phyloP scores from a whole-genome alignment of 805 yeast genomes.

The Myxozyma neglecta region DNA sequence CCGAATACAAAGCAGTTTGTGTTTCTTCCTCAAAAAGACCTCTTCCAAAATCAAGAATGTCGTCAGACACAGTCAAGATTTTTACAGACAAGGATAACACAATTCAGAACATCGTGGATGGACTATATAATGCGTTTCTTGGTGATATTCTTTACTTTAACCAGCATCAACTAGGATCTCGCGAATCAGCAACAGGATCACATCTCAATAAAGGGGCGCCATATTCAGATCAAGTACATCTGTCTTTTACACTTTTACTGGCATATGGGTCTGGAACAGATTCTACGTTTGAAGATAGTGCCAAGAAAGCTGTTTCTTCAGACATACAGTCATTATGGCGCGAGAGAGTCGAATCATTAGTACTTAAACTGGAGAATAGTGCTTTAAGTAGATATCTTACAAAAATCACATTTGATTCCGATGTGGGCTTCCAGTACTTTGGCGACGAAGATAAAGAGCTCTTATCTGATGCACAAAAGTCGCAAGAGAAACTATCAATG shows the following conservation, averaged over 20 bases:
- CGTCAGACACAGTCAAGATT: background rate
- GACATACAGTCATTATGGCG: slow-evolving; percentile 5
- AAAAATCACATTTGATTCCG: slow-evolving; percentile 19
- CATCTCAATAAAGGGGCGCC: slow-evolving; percentile 3
- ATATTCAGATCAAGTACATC: slow-evolving; percentile 18
- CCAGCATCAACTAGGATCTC: slow-evolving; percentile 14
- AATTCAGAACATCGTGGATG: background rate
- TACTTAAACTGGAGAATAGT: slow-evolving; percentile 1
- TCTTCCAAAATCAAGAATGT: slow-evolving; percentile 2
- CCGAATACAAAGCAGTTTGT: background rate
- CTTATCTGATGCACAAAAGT: background rate
- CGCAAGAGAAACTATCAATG: slow-evolving; percentile 1
- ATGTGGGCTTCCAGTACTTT: slow-evolving; percentile 19
- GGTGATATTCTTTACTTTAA: slow-evolving; percentile 22
- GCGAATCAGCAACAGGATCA: slow-evolving; percentile 1
- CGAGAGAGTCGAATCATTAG: background rate
- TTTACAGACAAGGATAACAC: background rate
- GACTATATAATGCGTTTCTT: slow-evolving; percentile 7
- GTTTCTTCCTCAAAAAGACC: background rate
- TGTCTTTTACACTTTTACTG: slow-evolving; percentile 25
- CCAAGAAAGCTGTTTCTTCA: background rate
- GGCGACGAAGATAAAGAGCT: background rate
- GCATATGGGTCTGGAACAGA: background rate
- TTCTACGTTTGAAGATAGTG: background rate
- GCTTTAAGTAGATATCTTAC: slow-evolving; percentile 2